Evolutionary conservation across 768 basidiomycete species (phyloP).

Genomic region (Wakefieldia striispora): DNA sequence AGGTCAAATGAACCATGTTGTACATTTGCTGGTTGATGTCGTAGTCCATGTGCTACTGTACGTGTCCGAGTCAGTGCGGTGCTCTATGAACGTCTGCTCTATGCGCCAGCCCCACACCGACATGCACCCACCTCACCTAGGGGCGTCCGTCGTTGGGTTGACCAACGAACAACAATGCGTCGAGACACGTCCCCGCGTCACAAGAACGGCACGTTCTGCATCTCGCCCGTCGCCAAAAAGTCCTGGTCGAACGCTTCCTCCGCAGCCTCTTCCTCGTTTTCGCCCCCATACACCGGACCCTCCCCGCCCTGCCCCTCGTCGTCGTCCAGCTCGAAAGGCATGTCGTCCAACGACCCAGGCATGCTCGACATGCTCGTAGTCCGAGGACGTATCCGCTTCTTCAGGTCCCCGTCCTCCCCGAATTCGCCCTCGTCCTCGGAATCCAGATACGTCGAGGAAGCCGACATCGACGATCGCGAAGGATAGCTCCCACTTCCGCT

Average conservation of each 20-base stretch:
- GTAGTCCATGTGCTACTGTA: too few species aligned
- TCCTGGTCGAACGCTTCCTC: slow-evolving; percentile 81
- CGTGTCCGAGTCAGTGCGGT: too few species aligned
- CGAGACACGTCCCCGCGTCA: slow-evolving; percentile 22
- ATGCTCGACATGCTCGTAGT: slow-evolving; percentile 77
- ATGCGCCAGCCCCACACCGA: too few species aligned
- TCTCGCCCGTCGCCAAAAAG: slow-evolving; percentile 76
- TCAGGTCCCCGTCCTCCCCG: slow-evolving; percentile 37
- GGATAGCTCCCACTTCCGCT: slow-evolving; percentile 53
- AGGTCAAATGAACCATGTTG: too few species aligned
- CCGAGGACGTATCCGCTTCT: slow-evolving; percentile 41
- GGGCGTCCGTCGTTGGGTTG: neutral
- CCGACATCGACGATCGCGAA: slow-evolving; percentile 52
- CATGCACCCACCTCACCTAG: too few species aligned
- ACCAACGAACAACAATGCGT: neutral
- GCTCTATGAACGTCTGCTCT: too few species aligned
- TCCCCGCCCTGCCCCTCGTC: slow-evolving; percentile 41
- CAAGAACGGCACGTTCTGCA: slow-evolving; percentile 73
- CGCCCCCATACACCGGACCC: slow-evolving; percentile 34
- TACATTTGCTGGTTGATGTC: too few species aligned
- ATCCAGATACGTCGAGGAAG: slow-evolving; percentile 47
- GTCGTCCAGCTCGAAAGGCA: slow-evolving; percentile 54
- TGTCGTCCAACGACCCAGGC: slow-evolving; percentile 77
- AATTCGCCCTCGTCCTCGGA: slow-evolving; percentile 47
- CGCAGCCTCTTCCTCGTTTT: slow-evolving; percentile 59